Conservation (phyloP, 176 grass and related monocot species). For the Oryza longistaminata region DNA sequence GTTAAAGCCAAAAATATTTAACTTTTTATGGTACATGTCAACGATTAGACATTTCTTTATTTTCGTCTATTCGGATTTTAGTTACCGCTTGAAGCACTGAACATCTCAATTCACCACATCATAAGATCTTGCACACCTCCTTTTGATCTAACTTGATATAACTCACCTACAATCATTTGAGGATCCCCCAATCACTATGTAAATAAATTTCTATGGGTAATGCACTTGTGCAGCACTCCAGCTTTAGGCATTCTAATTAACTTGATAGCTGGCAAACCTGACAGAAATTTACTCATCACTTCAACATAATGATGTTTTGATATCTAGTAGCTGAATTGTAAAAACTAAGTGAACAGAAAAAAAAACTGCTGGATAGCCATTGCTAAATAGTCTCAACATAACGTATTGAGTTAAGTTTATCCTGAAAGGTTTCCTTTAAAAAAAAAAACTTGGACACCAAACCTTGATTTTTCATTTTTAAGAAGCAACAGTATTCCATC, state of each 20-base stretch:
- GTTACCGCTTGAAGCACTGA: neutral
- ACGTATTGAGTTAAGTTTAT: neutral
- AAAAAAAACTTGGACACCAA: neutral
- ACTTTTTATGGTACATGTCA: neutral
- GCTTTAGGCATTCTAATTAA: conserved; percentile 8
- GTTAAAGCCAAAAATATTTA: neutral
- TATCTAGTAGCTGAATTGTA: neutral
- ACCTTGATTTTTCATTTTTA: neutral
- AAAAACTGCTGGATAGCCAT: neutral
- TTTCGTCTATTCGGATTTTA: neutral
- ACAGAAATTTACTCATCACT: conserved; percentile 1
- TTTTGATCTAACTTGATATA: neutral
- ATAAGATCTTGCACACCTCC: neutral
- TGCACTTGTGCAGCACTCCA: neutral
- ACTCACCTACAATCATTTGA: conserved; percentile 18
- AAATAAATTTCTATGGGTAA: conserved; percentile 3
- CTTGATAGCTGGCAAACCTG: neutral
- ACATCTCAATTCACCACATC: neutral
- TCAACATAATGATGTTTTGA: neutral
- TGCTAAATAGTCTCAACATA: neutral
- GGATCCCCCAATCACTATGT: neutral
- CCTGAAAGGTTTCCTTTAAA: neutral
- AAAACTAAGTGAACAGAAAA: conserved; percentile 17
- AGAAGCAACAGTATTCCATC: neutral
- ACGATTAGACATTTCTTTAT: neutral